Percentiles rank a stretch among this genome's conserved stretches.
Evolutionary conservation across 768 basidiomycete genomes (phyloP).

Genomic region (Myochromella boudieri): DNA sequence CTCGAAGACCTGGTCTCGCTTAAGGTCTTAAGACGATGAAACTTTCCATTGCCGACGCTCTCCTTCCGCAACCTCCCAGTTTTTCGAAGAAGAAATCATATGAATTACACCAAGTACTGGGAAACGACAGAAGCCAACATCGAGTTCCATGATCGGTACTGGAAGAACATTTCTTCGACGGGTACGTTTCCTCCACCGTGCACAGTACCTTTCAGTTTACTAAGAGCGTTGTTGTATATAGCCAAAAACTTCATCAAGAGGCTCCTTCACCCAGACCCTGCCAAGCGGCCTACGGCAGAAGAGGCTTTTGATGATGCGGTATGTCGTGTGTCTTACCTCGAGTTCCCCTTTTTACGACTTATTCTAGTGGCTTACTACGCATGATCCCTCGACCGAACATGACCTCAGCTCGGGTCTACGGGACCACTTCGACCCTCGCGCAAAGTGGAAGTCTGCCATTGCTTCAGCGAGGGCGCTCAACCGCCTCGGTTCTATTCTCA

Average conservation of each 20-base stretch:
- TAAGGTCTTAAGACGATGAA: neutral
- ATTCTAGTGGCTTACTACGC: conserved; percentile 72
- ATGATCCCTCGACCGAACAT: conserved; percentile 64
- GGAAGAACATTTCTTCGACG: conserved; percentile 83
- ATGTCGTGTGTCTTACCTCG: too few species aligned
- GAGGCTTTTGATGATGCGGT: conserved; percentile 72
- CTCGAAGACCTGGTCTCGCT: neutral
- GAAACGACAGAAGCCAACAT: conserved; percentile 87
- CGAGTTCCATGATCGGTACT: conserved; percentile 92
- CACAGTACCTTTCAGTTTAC: neutral
- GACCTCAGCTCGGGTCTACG: conserved; percentile 75
- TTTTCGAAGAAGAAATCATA: conserved; percentile 86
- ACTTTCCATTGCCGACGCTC: conserved; percentile 36
- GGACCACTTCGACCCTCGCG: conserved; percentile 78
- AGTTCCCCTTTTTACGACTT: too few species aligned
- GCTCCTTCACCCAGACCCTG: conserved; percentile 71
- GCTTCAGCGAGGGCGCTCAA: conserved; percentile 42
- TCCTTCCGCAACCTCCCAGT: conserved; percentile 83
- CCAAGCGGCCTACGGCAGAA: conserved; percentile 67
- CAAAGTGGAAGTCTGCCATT: conserved; percentile 75
- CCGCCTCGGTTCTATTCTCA: conserved; percentile 30
- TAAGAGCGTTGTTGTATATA: conserved; percentile 32
- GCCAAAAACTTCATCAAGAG: conserved; percentile 83
- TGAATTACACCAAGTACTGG: conserved; percentile 69
- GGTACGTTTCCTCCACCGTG: conserved; percentile 41